Evolutionary conservation across 805 yeast genomes (phyloP).

Genomic region (Starmerella powellii): DNA sequence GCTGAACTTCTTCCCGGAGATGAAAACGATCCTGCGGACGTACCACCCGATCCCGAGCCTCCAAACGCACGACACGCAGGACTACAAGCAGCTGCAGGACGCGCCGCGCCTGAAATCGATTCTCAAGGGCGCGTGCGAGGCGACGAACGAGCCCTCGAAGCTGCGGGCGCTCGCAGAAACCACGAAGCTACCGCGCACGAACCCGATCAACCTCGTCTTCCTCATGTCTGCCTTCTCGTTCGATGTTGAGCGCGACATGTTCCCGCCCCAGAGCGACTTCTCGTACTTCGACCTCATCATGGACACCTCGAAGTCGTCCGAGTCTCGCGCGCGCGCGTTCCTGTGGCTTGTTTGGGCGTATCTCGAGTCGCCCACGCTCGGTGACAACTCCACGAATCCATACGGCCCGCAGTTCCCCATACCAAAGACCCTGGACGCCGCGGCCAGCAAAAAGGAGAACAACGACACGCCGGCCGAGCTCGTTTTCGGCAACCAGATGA

Average conservation of each 20-base stretch:
- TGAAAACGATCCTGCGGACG: conserved; percentile 86
- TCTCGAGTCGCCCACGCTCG: conserved; percentile 54
- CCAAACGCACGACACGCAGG: conserved; percentile 49
- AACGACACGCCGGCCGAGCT: conserved; percentile 36
- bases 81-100: conserved; percentile 76
- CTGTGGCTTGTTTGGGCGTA: conserved; percentile 76
- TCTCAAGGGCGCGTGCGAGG: conserved; percentile 75
- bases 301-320: conserved; percentile 47
- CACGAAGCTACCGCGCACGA: conserved; percentile 36
- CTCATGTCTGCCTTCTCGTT: conserved; percentile 51
- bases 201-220: conserved; percentile 68
- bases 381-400: conserved; percentile 45
- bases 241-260: conserved; percentile 37
- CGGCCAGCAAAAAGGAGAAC: conserved; percentile 30
- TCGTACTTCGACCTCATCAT: conserved; percentile 47
- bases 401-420: conserved; percentile 36
- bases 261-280: conserved; percentile 20
- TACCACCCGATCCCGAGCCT: conserved; percentile 87
- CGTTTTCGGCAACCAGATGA: conserved; percentile 35
- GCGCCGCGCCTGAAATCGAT: conserved; percentile 89
- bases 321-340: conserved; percentile 56
- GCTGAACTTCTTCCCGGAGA: conserved; percentile 81
- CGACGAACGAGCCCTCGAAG: conserved; percentile 31
- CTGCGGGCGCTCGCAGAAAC: conserved; percentile 9
- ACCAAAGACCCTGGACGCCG: conserved; percentile 32